Evolutionary conservation across 345 rosid species (phyloP).

Genomic region (Salix udensis): DNA sequence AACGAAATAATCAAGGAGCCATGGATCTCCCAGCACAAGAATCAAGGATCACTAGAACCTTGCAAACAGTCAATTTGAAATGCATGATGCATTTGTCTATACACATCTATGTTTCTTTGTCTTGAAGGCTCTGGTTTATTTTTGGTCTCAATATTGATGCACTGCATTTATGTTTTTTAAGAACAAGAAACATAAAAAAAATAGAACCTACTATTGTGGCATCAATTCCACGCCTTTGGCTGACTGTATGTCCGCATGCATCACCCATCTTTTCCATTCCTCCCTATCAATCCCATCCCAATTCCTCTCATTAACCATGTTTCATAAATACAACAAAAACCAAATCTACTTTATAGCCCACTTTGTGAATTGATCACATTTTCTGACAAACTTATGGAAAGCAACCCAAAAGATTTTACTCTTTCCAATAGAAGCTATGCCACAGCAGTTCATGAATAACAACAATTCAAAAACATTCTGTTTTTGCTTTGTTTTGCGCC

Average conservation of each 20-base stretch:
- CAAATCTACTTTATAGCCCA: constrained; percentile 4
- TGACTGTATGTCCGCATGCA: constrained; percentile 65
- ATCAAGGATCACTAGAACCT: background rate
- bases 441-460: constrained; percentile 10
- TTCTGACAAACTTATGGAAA: background rate
- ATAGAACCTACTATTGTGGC: constrained; percentile 68
- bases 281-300: constrained; percentile 69
- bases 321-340: constrained; percentile 15
- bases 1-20: background rate
- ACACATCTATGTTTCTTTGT: background rate
- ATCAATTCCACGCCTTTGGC: constrained; percentile 63
- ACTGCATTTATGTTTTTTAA: constrained; percentile 2
- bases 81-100: background rate
- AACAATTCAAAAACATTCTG: constrained; percentile 12
- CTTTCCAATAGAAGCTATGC: constrained; percentile 16
- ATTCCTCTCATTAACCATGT: constrained; percentile 40
- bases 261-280: constrained; percentile 94
- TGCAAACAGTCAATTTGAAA: background rate
- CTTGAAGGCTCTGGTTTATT: constrained; percentile 5
- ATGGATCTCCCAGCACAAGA: background rate
- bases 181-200: constrained; percentile 23
- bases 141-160: background rate
- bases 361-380: background rate
- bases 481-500: constrained; percentile 23
- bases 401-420: background rate